Conservation (phyloP, 805 yeast species). For the Saturnispora quitensis region DNA sequence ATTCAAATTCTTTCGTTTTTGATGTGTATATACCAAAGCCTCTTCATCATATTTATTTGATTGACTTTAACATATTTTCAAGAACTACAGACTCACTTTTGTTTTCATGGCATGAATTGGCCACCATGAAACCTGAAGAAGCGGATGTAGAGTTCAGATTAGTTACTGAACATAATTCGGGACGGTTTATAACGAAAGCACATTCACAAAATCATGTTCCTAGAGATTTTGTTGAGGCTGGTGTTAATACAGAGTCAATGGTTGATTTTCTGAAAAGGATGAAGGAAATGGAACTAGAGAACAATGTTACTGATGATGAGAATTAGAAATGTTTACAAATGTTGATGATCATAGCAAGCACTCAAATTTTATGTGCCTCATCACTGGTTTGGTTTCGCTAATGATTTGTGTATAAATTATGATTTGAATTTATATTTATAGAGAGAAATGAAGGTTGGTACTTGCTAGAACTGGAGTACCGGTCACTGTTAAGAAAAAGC, state of each 20-base stretch:
- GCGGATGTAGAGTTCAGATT: conserved; percentile 45
- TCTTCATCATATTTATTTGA: conserved; percentile 49
- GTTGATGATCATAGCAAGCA: neutral
- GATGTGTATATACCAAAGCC: conserved; percentile 84
- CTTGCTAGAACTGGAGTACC: neutral
- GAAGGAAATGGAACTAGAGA: conserved; percentile 9
- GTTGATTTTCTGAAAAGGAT: conserved; percentile 59
- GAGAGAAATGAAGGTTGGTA: neutral
- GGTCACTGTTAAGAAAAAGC: conserved; percentile 20
- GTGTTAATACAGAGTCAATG: conserved; percentile 58
- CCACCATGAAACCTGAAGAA: conserved; percentile 25
- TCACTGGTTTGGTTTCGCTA: neutral
- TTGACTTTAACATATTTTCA: conserved; percentile 83
- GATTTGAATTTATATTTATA: neutral
- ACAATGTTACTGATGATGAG: conserved; percentile 4
- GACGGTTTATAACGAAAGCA: conserved; percentile 70
- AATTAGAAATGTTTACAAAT: neutral
- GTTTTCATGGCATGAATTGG: conserved; percentile 78
- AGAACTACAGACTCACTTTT: conserved; percentile 70
- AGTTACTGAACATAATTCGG: conserved; percentile 58
- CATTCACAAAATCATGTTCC: conserved; percentile 92
- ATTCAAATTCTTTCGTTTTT: conserved; percentile 51
- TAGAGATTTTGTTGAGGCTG: conserved; percentile 79
- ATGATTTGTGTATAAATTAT: neutral
- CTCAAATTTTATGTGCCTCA: too few relatives aligned